These are phyloP conservation scores for Pisolithus sp. DNA, from an alignment of 768 basidiomycete species.

Conservation along the genomic window DNA sequence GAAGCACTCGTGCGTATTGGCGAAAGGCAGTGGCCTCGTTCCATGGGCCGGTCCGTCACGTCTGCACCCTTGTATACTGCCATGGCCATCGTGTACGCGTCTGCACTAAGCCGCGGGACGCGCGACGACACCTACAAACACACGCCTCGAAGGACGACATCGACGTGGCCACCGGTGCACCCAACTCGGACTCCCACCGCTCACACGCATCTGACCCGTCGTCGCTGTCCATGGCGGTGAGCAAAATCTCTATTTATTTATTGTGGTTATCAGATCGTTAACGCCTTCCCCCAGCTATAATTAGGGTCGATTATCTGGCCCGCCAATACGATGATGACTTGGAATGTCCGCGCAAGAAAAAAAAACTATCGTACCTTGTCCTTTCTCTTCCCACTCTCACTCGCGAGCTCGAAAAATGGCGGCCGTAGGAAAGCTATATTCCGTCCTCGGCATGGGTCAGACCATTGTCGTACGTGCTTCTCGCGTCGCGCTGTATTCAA, in stretches of 20 bases:
- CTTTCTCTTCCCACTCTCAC: constrained; percentile 14
- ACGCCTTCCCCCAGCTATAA: constrained; percentile 14
- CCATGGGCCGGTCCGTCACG: constrained; percentile 16
- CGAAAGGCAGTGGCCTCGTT: constrained; percentile 36
- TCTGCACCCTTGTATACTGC: constrained; percentile 14
- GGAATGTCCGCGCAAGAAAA: constrained; percentile 6
- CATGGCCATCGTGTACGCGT: constrained; percentile 46
- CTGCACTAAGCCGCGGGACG: constrained; percentile 61
- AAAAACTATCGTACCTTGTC: constrained; percentile 7
- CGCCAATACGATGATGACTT: constrained; percentile 9
- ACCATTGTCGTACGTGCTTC: constrained; percentile 40
- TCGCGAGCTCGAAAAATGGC: constrained; percentile 37
- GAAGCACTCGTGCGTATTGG: constrained; percentile 72
- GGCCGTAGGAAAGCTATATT: constrained; percentile 62
- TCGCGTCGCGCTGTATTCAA: constrained; percentile 1
- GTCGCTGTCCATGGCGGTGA: constrained; percentile 11
- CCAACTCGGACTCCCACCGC: constrained; percentile 7
- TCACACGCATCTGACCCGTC: constrained; percentile 27
- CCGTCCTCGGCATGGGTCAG: constrained; percentile 33
- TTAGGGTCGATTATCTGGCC: constrained; percentile 7
- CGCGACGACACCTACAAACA: constrained; percentile 60
- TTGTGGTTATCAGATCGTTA: constrained; percentile 22
- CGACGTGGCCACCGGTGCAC: constrained; percentile 4
- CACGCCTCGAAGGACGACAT: constrained; percentile 80
- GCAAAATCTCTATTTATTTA: constrained; percentile 10